These are phyloP conservation scores for Lantana camara DNA, from an alignment of 257 asterid species.

Conservation along the genomic window DNA sequence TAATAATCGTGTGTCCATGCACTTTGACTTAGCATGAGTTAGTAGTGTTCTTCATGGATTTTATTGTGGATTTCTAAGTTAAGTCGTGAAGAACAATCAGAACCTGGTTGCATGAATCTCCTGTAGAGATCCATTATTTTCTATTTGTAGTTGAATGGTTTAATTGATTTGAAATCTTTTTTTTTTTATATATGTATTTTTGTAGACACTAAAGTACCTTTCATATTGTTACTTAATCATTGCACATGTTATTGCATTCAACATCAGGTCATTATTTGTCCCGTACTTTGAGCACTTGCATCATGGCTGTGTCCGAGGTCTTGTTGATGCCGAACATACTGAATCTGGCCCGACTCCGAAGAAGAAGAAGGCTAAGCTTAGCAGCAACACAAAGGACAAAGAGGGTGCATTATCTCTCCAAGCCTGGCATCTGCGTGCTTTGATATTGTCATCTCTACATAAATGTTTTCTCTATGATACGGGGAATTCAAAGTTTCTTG, in stretches of 20 bases:
- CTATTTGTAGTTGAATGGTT: too few relatives aligned
- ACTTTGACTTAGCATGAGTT: too few relatives aligned
- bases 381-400: slow-evolving; percentile 35
- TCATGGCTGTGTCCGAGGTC: slow-evolving; percentile 74
- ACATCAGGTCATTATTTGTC: slow-evolving; percentile 74
- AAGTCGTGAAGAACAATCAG: too few relatives aligned
- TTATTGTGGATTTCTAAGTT: too few relatives aligned
- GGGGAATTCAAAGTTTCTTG: slow-evolving; percentile 70
- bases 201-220: neutral
- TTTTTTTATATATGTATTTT: neutral
- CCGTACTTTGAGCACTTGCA: slow-evolving; percentile 87
- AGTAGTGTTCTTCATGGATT: too few relatives aligned
- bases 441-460: slow-evolving; percentile 69
- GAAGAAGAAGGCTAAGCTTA: slow-evolving; percentile 75
- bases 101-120: too few relatives aligned
- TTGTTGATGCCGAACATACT: slow-evolving; percentile 44
- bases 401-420: slow-evolving; percentile 46
- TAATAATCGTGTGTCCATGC: too few relatives aligned
- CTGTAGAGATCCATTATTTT: too few relatives aligned
- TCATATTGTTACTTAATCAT: slow-evolving; percentile 1
- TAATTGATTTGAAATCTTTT: neutral
- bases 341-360: slow-evolving; percentile 40
- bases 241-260: slow-evolving; percentile 7
- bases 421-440: slow-evolving; percentile 78
- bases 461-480: slow-evolving; percentile 83